These are phyloP conservation scores for Hymenoscyphus infarciens DNA, from an alignment of 2,329 filamentous ascomycete species.

Conservation along the genomic window DNA sequence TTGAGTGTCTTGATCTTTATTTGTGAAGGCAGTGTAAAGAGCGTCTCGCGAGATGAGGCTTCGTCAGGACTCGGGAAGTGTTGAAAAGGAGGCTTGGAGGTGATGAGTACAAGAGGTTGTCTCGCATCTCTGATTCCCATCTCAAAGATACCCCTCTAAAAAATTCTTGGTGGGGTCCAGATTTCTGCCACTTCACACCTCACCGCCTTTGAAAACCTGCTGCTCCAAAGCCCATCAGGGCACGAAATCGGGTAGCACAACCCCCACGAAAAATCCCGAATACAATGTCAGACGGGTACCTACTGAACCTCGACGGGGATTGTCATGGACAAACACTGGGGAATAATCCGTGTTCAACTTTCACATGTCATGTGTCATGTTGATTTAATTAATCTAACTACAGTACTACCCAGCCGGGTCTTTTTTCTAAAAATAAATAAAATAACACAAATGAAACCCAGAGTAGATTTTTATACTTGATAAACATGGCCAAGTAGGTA, in stretches of 20 bases:
- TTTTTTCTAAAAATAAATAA: neutral
- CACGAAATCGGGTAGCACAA: neutral
- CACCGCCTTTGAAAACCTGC: neutral
- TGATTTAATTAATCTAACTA: neutral
- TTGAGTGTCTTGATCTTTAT: too few relatives aligned
- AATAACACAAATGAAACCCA: neutral
- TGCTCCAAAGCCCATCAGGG: neutral
- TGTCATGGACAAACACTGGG: too few relatives aligned
- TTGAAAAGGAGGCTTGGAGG: neutral
- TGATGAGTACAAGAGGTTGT: neutral
- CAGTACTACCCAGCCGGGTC: neutral
- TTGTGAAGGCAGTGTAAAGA: too few relatives aligned
- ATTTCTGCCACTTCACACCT: neutral
- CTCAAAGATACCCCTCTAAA: neutral
- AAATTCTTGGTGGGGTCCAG: neutral
- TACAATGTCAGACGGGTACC: neutral
- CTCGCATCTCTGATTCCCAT: neutral
- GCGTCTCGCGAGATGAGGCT: too few relatives aligned
- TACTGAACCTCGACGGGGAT: neutral
- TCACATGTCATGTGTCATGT: neutral
- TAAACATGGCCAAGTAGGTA: neutral
- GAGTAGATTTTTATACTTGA: neutral
- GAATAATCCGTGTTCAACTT: neutral
- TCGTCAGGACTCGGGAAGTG: too few relatives aligned
- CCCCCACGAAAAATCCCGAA: neutral